Evolutionary conservation across 176 grass and related monocot species (phyloP), one percentile per base, ranked within the genome.

Genomic region (Aechmea fasciata): DNA sequence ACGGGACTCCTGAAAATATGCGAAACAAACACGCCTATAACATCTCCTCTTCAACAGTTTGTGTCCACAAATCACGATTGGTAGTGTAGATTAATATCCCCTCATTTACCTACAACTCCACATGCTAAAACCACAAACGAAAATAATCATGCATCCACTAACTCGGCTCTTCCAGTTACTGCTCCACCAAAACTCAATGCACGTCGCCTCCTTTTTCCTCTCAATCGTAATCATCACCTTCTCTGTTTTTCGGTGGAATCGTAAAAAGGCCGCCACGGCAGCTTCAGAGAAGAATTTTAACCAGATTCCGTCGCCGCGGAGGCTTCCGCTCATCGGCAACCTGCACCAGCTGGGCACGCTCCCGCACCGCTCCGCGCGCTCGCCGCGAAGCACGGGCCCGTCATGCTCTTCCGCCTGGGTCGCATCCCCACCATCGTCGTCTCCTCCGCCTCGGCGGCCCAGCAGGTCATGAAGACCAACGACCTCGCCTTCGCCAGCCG

Each of bases 241-340:
- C 66, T 9, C 51, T 47, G 50, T 79, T 20, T 71, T 70, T 2
- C 1, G 2, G 25, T 26, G 25, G 8, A 54, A 15, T 10, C 52
- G 24, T 26, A 71, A 3, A 13, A 79, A 24, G 23, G 23, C 29
- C n/a, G 25, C 25, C 2, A 1, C 25, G 1, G 23, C 66, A 51
- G 63, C 41, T 41, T 22, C 62, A 11, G 7, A 11, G 13, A 18
- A 57, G 2, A 11, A 7, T n/a, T 57, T 17, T 70, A 8, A 64
- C 12, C 50, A 66, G 1, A 73, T 66, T 0, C 87, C 83, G 2
- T 81, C 80, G 13, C 87, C 87, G 2, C 77, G 47, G 25, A 2
- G 25, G 25, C 25, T 26, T 10, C 87, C 87, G 2, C 8, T 90
- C 62, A 68, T 90, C 49, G 87, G 83, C 11, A 76, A 90, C 73